Evolutionary conservation across 2,329 filamentous ascomycete species (phyloP), one percentile per base, ranked within the genome.

Genomic region (Colletotrichum liaoningense): DNA sequence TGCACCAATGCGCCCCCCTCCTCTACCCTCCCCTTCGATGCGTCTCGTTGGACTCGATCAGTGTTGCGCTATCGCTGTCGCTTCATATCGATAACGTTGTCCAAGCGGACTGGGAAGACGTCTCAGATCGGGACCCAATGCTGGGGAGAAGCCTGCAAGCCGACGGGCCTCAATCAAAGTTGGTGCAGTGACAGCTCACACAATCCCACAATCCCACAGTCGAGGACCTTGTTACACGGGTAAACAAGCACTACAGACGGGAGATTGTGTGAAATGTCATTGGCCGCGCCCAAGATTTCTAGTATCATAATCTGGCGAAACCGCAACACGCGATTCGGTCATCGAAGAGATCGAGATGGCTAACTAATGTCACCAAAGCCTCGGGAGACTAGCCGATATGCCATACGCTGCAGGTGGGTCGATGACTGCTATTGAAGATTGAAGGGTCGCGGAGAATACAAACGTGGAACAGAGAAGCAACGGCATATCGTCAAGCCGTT

Each of bases 1-100:
- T 73, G 67, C 67, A 54, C 28, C 30, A 33, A 58, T 64, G 38
- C 55, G 42, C 69, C 38, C 42, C 42, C 33, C 33, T 35, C 33
- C 33, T 35, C 33, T 35, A 11, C 55, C 33, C 16, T 49, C 42
- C 42, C 19, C 42, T 49, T 49, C 70, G 70, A 73, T 73, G 26
- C 67, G 28, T 52, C 67, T 70, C 46, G 49, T 49, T 65, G 56
- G 56, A 22, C 55, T 65, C 70, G 70, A 73, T 73, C 60, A 38
- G 46, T 42, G 54, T 63, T 22, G 46, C 28, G 52, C 49, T 35
- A 63, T 46, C 30, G 26, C 46, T 28, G 49, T 30, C 59, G 42
- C 52, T 22, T 56, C 26, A 26, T 64, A 66, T 73, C 67, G 70
- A 73, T 73, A 73, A 70, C 60, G 22, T 33, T 38, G 59, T 67